Evolutionary conservation across 345 rosid species (phyloP).

Genomic region (Citrus glauca): DNA sequence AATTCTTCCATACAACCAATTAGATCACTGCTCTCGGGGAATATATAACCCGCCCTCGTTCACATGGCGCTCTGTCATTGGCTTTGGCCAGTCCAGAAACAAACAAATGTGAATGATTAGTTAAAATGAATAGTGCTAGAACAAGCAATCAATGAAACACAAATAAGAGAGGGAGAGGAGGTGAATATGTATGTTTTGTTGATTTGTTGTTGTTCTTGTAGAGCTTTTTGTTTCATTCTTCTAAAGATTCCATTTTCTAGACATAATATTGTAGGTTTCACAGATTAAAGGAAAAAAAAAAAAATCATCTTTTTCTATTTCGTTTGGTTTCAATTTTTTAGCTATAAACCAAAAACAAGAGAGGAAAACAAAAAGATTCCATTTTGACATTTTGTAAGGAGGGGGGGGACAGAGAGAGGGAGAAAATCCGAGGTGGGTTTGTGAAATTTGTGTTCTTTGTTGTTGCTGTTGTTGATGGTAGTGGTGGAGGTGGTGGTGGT

Average conservation of each 20-base stretch:
- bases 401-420: not conserved
- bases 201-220: not conserved
- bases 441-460: not conserved
- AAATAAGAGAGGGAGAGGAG: not conserved
- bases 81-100: conserved; percentile 9
- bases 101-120: conserved; percentile 19
- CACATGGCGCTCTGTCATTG: conserved; percentile 7
- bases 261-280: not conserved
- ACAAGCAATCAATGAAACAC: not conserved
- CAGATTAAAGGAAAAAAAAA: not conserved
- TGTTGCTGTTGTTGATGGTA: conserved; percentile 5
- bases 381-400: not conserved
- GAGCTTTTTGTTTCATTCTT: conserved; percentile 12
- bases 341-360: conserved; percentile 9
- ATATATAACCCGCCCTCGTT: not conserved
- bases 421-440: conserved; percentile 8
- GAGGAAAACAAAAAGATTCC: not conserved
- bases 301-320: conserved; percentile 26
- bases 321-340: not conserved
- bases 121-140: conserved; percentile 4
- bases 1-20: not conserved
- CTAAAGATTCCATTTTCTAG: conserved; percentile 39
- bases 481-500: conserved; percentile 31
- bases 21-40: not conserved
- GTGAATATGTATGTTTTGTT: conserved; percentile 8